Conservation (phyloP, 371 early-diverging fungal genomes). For the Mucor lusitanicus region DNA sequence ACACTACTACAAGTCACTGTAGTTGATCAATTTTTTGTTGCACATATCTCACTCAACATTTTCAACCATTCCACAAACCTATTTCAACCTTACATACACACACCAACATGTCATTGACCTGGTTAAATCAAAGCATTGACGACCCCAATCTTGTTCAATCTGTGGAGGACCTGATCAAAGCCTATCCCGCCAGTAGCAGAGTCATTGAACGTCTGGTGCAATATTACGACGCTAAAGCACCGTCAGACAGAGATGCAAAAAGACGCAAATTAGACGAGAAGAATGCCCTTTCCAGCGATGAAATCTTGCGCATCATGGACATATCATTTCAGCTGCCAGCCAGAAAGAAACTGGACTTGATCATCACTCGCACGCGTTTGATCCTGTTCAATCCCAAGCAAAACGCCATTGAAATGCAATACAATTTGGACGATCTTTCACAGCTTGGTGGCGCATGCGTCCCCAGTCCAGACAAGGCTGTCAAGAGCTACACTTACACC, state of each 20-base stretch:
- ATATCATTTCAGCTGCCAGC: slow-evolving; percentile 40
- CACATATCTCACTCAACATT: background rate
- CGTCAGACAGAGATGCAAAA: slow-evolving; percentile 31
- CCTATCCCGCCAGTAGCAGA: slow-evolving; percentile 27
- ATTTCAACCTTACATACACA: slow-evolving; percentile 9
- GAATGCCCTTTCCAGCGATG: slow-evolving; percentile 4
- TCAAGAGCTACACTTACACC: slow-evolving; percentile 38
- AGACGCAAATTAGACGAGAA: slow-evolving; percentile 26
- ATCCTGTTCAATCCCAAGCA: slow-evolving; percentile 27
- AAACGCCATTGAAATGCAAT: slow-evolving; percentile 24
- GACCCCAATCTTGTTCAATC: slow-evolving; percentile 34
- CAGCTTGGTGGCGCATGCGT: slow-evolving; percentile 38
- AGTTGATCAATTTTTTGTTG: background rate
- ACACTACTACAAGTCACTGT: background rate
- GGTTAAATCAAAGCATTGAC: slow-evolving; percentile 32
- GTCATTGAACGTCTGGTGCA: slow-evolving; percentile 37
- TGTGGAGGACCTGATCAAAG: slow-evolving; percentile 29
- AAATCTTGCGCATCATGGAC: slow-evolving; percentile 23
- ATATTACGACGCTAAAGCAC: slow-evolving; percentile 26
- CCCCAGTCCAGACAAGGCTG: slow-evolving; percentile 53
- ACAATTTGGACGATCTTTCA: slow-evolving; percentile 18
- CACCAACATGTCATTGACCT: slow-evolving; percentile 8
- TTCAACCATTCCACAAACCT: slow-evolving; percentile 2
- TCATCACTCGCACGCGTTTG: slow-evolving; percentile 28
- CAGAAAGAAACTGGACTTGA: slow-evolving; percentile 38